Base-by-base conservation (phyloP, 352 stramenopile genomes). In the Blastocystis sp. region DNA sequence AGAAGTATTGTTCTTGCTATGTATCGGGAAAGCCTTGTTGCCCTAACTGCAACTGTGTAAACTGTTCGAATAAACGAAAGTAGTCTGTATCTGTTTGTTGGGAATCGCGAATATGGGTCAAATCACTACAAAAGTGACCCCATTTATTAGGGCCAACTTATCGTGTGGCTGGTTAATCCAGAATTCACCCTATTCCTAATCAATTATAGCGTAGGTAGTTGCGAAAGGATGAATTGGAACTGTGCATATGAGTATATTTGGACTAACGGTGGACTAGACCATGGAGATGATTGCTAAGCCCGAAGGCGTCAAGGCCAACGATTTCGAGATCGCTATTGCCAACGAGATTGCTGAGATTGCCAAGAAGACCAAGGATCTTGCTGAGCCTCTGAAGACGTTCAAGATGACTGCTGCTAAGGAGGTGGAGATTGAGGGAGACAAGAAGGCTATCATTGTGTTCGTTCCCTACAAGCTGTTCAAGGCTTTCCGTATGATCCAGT, bases 401-500 rank as follows among this genome's bases (percentile, higher is more conserved):
- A 78, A 78, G 66, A 78, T 78, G 66, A 57, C 66, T 24, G 95
- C 94, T 83, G 97, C 96, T 87, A 98, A 98, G 93, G 95, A 99
- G 92, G 94, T 98, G 83, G 94, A 98, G 89, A 94, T 97, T 78
- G 85, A 87, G n/a, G n/a, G n/a, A n/a, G n/a, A n/a, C n/a, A n/a
- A n/a, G n/a, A n/a, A n/a, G n/a, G n/a, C n/a, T n/a, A 98, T 98
- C 90, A 93, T 99, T 65, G 92, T 99, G 89, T 98, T 98, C 91
- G 96, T 99, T 88, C 97, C 96, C 16, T 99, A 93, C 95, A 95
- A 96, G 85, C 93, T 98, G 67, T 93, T 98, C 88, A 95, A 94
- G 88, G 92, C 92, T 78, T 98, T 98, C 93, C 94, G 98, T 91
- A 98, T 98, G 93, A 97, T 99, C 90, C 97, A 99, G 90, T 91